Conservation (phyloP, 805 yeast species). For the Wickerhamomyces alni region DNA sequence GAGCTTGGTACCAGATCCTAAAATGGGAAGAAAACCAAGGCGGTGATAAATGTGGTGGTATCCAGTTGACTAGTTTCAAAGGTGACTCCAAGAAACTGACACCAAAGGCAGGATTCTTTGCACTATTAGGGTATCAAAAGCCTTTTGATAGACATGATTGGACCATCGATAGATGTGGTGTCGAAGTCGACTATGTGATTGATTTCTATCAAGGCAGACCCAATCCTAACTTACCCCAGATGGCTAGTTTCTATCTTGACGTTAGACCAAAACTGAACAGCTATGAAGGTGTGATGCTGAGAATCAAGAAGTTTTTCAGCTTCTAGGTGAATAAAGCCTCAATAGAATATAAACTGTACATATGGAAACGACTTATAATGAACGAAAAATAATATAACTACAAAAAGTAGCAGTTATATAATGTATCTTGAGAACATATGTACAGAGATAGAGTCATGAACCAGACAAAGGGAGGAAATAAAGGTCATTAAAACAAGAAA, state of each 20-base stretch:
- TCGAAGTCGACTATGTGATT: constrained; percentile 79
- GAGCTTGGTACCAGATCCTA: constrained; percentile 82
- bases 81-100: constrained; percentile 85
- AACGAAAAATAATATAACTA: background rate
- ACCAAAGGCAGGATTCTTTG: constrained; percentile 76
- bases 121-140: constrained; percentile 57
- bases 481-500: background rate
- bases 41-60: constrained; percentile 72
- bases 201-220: constrained; percentile 72
- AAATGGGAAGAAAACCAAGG: constrained; percentile 70
- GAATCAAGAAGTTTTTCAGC: constrained; percentile 62
- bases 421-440: background rate
- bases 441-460: constrained; percentile 1
- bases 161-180: constrained; percentile 83
- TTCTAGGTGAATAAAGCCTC: too few relatives aligned
- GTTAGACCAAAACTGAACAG: constrained; percentile 88
- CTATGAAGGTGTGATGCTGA: constrained; percentile 71
- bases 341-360: background rate
- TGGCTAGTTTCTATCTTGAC: constrained; percentile 69
- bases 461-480: background rate
- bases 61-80: constrained; percentile 76
- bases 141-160: constrained; percentile 98
- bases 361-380: background rate
- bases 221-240: constrained; percentile 35
- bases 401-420: background rate